Conservation (phyloP, 345 rosid species). For the Dipteronia dyeriana region DNA sequence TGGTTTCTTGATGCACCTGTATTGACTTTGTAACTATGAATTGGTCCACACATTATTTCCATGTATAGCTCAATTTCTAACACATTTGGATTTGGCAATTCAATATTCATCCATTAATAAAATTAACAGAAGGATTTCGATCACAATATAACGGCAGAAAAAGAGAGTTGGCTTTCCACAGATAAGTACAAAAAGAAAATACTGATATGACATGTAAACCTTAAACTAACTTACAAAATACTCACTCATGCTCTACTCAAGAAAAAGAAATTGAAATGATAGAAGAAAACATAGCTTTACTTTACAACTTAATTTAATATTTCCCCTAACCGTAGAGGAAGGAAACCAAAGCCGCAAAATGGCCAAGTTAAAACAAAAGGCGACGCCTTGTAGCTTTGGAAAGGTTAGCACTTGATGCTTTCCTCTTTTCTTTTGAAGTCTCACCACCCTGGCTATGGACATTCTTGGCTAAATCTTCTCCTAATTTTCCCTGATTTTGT, state of each 20-base stretch:
- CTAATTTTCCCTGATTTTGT: slow-evolving; percentile 32
- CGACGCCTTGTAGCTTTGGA: slow-evolving; percentile 76
- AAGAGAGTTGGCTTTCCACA: background rate
- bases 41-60: background rate
- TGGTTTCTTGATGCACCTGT: background rate
- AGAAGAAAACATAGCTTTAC: slow-evolving; percentile 18
- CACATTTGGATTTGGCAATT: background rate
- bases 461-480: slow-evolving; percentile 28
- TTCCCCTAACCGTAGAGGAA: background rate
- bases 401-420: slow-evolving; percentile 41
- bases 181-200: background rate
- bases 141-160: background rate
- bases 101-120: background rate
- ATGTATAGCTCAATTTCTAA: background rate
- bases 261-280: background rate
- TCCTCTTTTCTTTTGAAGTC: slow-evolving; percentile 49
- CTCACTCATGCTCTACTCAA: background rate
- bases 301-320: slow-evolving; percentile 19
- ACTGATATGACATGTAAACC: background rate
- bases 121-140: background rate
- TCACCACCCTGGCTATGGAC: slow-evolving; percentile 23
- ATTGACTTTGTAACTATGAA: background rate
- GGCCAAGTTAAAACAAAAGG: slow-evolving; percentile 52
- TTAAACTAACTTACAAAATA: slow-evolving; percentile 1
- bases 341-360: slow-evolving; percentile 6